Conservation (phyloP, 305 asterid genomes). For the Fraxinus sp. region DNA sequence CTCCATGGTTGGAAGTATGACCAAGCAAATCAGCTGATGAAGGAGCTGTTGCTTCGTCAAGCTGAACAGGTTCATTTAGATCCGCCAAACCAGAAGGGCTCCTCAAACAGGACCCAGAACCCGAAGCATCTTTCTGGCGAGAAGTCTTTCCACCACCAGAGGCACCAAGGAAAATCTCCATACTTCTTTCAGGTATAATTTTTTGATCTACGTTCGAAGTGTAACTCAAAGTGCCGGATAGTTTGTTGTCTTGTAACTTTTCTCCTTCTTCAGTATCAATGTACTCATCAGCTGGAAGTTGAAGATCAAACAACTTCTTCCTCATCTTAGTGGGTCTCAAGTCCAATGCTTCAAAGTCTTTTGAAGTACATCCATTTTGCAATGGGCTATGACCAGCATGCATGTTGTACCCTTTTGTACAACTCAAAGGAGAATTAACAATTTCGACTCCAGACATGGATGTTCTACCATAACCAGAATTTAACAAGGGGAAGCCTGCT, state of each 20-base stretch:
- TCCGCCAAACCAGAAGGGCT: slow-evolving; percentile 57
- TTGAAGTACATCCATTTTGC: slow-evolving; percentile 44
- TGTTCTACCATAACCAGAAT: slow-evolving; percentile 51
- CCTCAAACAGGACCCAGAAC: slow-evolving; percentile 44
- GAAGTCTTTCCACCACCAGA: slow-evolving; percentile 15
- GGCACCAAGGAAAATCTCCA: slow-evolving; percentile 26
- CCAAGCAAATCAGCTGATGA: slow-evolving; percentile 49
- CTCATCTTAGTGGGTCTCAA: slow-evolving; percentile 71
- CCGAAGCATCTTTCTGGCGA: slow-evolving; percentile 33
- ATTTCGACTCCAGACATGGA: slow-evolving; percentile 53
- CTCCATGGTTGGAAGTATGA: slow-evolving; percentile 36
- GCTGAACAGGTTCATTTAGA: slow-evolving; percentile 71
- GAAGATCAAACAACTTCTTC: slow-evolving; percentile 81
- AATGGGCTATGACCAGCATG: slow-evolving; percentile 39
- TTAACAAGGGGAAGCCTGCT: slow-evolving; percentile 44
- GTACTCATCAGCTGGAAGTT: slow-evolving; percentile 81
- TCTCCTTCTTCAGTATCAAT: slow-evolving; percentile 60
- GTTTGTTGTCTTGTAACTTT: slow-evolving; percentile 31
- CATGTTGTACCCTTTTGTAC: slow-evolving; percentile 50
- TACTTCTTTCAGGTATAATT: slow-evolving; percentile 26
- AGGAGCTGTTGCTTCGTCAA: slow-evolving; percentile 49
- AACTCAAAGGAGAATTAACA: slow-evolving; percentile 63
- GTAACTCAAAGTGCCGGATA: slow-evolving; percentile 28
- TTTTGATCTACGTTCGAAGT: slow-evolving; percentile 33
- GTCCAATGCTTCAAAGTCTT: slow-evolving; percentile 54